Evolutionary conservation across 2,329 filamentous ascomycete genomes (phyloP).

Genomic region (Colletotrichum eleusines): DNA sequence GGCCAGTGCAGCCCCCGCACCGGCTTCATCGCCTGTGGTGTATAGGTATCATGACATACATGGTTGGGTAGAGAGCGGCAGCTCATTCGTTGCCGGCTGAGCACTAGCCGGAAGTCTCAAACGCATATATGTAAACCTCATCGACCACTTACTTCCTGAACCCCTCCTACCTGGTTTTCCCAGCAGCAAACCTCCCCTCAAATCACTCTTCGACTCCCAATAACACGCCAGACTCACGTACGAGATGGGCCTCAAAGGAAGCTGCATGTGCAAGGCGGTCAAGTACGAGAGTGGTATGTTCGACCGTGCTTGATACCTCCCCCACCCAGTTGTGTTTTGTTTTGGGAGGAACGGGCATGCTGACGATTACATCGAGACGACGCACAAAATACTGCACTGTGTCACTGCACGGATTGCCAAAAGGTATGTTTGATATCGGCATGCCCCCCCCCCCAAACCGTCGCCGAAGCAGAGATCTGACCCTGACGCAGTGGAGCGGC

Average conservation of each 20-base stretch:
- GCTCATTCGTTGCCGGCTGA: conserved; percentile 23
- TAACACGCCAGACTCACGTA: not conserved
- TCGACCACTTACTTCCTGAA: not conserved
- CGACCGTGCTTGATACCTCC: no score
- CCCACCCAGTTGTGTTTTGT: not conserved
- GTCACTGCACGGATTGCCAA: conserved; percentile 67
- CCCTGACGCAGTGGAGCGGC: conserved; percentile 58
- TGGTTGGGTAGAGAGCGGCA: not conserved
- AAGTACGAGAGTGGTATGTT: conserved; percentile 51
- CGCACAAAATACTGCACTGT: conserved; percentile 58
- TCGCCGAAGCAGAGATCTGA: not conserved
- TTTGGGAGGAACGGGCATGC: not conserved
- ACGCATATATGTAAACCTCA: conserved; percentile 26
- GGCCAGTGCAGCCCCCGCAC: conserved; percentile 7
- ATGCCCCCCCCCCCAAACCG: no score
- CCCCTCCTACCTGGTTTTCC: not conserved
- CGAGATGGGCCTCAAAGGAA: conserved; percentile 45
- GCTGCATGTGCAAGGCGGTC: conserved; percentile 54
- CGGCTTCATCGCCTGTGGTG: not conserved
- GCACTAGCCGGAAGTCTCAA: conserved; percentile 33
- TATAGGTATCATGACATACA: conserved; percentile 4
- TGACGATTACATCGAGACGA: conserved; percentile 50
- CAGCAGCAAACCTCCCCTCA: no score
- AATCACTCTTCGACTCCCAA: not conserved
- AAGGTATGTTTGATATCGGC: conserved; percentile 54